Percentiles rank a stretch among this genome's conserved stretches.
Evolutionary conservation across 192 early-diverging fungal genomes (phyloP).

Genomic region (Chytriomyces hyalinus): DNA sequence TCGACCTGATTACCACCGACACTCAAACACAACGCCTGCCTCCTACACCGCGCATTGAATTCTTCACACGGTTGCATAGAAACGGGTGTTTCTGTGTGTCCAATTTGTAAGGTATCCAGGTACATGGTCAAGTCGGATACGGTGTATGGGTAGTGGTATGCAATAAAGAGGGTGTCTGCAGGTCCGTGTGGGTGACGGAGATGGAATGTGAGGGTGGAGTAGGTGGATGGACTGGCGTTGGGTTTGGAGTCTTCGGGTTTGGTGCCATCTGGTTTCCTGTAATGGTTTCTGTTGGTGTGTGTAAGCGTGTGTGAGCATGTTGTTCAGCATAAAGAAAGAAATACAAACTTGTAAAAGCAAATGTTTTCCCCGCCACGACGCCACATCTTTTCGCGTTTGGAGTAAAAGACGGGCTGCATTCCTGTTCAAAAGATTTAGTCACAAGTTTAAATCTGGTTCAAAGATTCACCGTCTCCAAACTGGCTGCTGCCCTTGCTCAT

Average conservation of each 20-base stretch:
- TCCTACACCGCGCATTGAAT: slow-evolving; percentile 29
- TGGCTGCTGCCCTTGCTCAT: slow-evolving; percentile 59
- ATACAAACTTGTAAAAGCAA: slow-evolving; percentile 53
- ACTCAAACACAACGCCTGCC: slow-evolving; percentile 30
- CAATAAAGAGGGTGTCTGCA: slow-evolving; percentile 51
- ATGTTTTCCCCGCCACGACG: slow-evolving; percentile 52
- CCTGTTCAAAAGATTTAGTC: slow-evolving; percentile 40
- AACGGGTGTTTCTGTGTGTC: not conserved
- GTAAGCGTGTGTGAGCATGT: slow-evolving; percentile 10
- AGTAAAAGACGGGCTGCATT: slow-evolving; percentile 65
- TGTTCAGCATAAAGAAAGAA: not conserved
- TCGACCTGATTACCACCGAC: slow-evolving; percentile 53
- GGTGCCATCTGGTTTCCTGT: slow-evolving; percentile 39
- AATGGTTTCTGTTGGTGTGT: slow-evolving; percentile 47
- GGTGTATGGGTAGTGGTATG: slow-evolving; percentile 66
- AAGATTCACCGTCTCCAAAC: slow-evolving; percentile 53
- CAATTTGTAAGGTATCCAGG: slow-evolving; percentile 26
- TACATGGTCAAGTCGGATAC: slow-evolving; percentile 46
- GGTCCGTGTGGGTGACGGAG: slow-evolving; percentile 27
- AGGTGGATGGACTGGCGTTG: slow-evolving; percentile 27
- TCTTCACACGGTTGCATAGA: not conserved
- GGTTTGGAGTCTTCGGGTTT: slow-evolving; percentile 18
- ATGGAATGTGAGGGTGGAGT: slow-evolving; percentile 52
- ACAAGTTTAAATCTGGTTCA: slow-evolving; percentile 3
- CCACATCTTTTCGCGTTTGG: slow-evolving; percentile 46